These are phyloP conservation scores for Rhizopogon sp. DNA, from an alignment of 768 basidiomycete genomes.

Conservation along the genomic window DNA sequence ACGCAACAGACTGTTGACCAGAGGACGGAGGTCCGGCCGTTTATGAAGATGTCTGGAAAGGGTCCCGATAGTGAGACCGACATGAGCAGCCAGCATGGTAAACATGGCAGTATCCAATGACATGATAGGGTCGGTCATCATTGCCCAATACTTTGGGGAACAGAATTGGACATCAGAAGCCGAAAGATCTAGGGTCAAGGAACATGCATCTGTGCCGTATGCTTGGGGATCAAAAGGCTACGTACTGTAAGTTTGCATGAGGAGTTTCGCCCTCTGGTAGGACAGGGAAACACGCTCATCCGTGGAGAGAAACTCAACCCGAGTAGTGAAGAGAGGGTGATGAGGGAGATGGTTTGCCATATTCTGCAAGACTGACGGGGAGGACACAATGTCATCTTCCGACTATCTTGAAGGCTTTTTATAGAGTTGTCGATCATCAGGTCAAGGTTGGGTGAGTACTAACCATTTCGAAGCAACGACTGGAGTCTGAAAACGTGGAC, in stretches of 20 bases:
- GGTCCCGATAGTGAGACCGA: conserved; percentile 50
- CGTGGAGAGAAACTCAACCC: conserved; percentile 37
- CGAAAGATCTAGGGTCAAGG: conserved; percentile 22
- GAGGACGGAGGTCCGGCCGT: conserved; percentile 44
- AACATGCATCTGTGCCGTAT: neutral
- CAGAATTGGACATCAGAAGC: conserved; percentile 44
- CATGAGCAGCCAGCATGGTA: conserved; percentile 47
- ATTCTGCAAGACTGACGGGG: conserved; percentile 2
- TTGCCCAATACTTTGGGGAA: conserved; percentile 45
- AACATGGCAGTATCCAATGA: conserved; percentile 48
- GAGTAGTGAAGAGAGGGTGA: conserved; percentile 43
- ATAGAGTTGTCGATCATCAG: conserved; percentile 12
- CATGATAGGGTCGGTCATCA: conserved; percentile 50
- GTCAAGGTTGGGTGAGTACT: conserved; percentile 5
- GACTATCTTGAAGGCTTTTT: conserved; percentile 11
- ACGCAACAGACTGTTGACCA: conserved; percentile 45
- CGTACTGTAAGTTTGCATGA: conserved; percentile 46
- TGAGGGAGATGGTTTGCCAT: conserved; percentile 9
- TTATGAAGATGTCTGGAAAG: conserved; percentile 43
- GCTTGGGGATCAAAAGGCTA: conserved; percentile 1
- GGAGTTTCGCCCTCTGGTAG: conserved; percentile 44
- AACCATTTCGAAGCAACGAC: conserved; percentile 9
- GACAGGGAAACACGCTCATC: conserved; percentile 46
- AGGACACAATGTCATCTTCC: conserved; percentile 9
- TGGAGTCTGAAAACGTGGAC: conserved; percentile 5